A percentile compares a stretch with the other conserved stretches of the same genome.
Evolutionary conservation across 202 grass and related monocot genomes (phyloP).

Genomic region (Miscanthus sacchariflorus): DNA sequence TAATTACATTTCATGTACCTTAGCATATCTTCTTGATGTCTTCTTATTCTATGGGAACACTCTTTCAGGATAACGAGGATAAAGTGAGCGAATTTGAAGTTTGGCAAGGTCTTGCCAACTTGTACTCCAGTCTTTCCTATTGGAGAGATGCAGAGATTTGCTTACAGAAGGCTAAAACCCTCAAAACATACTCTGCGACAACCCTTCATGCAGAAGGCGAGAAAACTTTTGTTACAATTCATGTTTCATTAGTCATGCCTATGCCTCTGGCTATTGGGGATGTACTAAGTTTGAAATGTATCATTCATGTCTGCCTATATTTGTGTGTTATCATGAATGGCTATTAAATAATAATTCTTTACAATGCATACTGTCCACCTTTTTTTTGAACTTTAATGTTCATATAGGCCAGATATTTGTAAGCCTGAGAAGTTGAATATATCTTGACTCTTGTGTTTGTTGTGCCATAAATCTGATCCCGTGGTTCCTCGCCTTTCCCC

Average conservation of each 20-base stretch:
- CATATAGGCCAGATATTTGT: not conserved
- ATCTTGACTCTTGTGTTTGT: not conserved
- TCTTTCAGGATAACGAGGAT: constrained; percentile 57
- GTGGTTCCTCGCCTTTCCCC: constrained; percentile 30
- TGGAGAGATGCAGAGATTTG: constrained; percentile 92
- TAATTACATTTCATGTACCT: not conserved
- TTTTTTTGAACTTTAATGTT: constrained; percentile 2
- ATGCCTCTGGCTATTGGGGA: not conserved
- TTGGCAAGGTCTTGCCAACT: constrained; percentile 95
- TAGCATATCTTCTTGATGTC: not conserved
- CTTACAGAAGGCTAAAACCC: constrained; percentile 90
- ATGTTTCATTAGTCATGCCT: not conserved
- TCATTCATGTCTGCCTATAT: constrained; percentile 4
- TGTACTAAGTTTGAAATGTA: constrained; percentile 10
- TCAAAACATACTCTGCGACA: constrained; percentile 75
- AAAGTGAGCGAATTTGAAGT: constrained; percentile 94
- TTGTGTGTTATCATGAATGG: constrained; percentile 3
- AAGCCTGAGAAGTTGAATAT: not conserved
- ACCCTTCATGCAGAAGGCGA: constrained; percentile 84
- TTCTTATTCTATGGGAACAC: constrained; percentile 28
- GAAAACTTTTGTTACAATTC: not conserved
- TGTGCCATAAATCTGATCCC: not conserved
- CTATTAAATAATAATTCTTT: constrained; percentile 5
- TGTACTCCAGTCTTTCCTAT: constrained; percentile 90
- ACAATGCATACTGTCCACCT: not conserved